Evolutionary conservation across 208 protist species (phyloP).

Genomic region (Trypanosoma brucei): DNA sequence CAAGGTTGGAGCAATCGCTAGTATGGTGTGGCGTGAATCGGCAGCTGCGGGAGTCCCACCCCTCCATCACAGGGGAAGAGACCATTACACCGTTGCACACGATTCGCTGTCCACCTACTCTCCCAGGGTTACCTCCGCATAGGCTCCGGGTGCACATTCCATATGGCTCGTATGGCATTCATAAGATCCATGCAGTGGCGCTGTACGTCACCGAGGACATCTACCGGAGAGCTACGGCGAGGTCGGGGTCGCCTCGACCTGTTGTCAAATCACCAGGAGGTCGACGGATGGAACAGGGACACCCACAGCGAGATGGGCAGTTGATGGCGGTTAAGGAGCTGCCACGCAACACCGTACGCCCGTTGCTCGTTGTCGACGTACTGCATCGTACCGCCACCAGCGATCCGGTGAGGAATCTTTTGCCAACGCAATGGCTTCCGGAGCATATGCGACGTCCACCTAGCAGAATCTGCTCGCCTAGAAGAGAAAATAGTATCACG

Average conservation of each 20-base stretch:
- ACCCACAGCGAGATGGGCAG: constrained; percentile 1
- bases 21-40: constrained; percentile 75
- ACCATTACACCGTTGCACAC: constrained; percentile 47
- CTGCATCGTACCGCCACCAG: constrained; percentile 52
- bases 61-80: constrained; percentile 21
- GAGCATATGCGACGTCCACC: background rate
- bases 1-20: constrained; percentile 40
- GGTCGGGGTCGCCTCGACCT: background rate
- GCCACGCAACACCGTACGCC: constrained; percentile 22
- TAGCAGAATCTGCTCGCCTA: background rate
- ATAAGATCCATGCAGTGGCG: constrained; percentile 52
- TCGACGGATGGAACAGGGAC: background rate
- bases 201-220: constrained; percentile 58
- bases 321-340: constrained; percentile 18
- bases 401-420: constrained; percentile 15
- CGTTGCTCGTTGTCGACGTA: constrained; percentile 57
- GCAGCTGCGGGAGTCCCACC: constrained; percentile 24
- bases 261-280: background rate
- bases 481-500: background rate
- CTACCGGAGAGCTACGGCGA: constrained; percentile 41
- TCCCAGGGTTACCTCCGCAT: constrained; percentile 58
- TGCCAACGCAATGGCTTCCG: constrained; percentile 7
- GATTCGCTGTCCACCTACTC: constrained; percentile 61
- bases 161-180: constrained; percentile 42
- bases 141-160: constrained; percentile 51